Percentiles rank a stretch among this genome's conserved stretches.
Evolutionary conservation across 257 asterid species (phyloP).

Genomic region (Fraxinus americana): DNA sequence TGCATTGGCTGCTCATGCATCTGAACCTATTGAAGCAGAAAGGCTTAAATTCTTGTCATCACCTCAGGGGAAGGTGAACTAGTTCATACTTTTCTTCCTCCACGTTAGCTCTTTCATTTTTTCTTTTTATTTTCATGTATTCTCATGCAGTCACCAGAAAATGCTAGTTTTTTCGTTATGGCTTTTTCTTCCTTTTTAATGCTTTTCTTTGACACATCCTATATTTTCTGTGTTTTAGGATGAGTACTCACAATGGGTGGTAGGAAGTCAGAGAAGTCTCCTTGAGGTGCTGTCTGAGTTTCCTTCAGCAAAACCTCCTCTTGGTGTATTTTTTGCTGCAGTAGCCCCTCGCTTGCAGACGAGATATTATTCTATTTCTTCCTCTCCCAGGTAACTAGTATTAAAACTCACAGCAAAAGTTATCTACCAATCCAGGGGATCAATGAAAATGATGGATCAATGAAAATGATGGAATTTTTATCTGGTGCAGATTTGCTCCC

Average conservation of each 20-base stretch:
- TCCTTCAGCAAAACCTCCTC: conserved; percentile 81
- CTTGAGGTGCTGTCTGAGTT: conserved; percentile 83
- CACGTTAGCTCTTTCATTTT: background rate
- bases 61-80: conserved; percentile 75
- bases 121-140: background rate
- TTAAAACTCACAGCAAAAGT: conserved; percentile 17
- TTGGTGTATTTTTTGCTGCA: conserved; percentile 84
- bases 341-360: conserved; percentile 76
- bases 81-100: background rate
- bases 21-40: conserved; percentile 67
- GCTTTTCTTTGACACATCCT: background rate
- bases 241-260: conserved; percentile 69
- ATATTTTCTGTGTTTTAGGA: conserved; percentile 45
- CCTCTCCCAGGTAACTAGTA: conserved; percentile 63
- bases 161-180: conserved; percentile 3
- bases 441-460: conserved; percentile 17
- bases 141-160: conserved; percentile 1
- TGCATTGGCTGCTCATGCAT: conserved; percentile 75
- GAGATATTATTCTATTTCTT: conserved; percentile 78
- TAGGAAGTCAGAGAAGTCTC: conserved; percentile 75
- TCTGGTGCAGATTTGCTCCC: conserved; percentile 57
- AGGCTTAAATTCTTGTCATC: conserved; percentile 67
- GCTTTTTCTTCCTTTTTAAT: background rate
- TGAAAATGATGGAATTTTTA: conserved; percentile 23
- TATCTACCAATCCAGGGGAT: background rate